Base-by-base conservation (phyloP, 2,329 filamentous ascomycete genomes). In the Penicillium digitatum region DNA sequence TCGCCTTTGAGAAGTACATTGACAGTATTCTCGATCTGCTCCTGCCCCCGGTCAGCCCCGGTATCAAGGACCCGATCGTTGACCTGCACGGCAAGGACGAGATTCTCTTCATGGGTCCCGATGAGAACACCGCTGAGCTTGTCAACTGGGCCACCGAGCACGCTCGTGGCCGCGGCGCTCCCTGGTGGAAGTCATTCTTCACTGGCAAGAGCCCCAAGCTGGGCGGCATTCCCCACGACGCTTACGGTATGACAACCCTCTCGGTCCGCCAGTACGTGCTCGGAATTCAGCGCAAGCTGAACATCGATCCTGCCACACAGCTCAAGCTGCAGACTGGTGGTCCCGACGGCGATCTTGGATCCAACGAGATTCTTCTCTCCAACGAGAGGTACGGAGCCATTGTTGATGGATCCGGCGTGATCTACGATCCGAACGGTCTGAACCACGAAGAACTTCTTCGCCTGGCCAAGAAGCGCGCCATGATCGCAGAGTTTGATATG, bases 181-280 rank as follows among this genome's bases (percentile, higher is more conserved):
- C 91, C 27, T 99, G 93, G 90, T 99, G 94, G 94, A 99, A 99
- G 81, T 99, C 94, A 0, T 99, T 99, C 84, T 99, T 99, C 82
- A 99, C 94, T 2, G 94, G 94, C 69, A 99, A 99, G 82, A 96
- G 90, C 65, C 94, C 91, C 50, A 94, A 89, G 75, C 83, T 99
- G 14, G 94, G 94, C 60, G 94, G 94, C 70, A 99, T 99, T 64
- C 94, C 94, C 35, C 94, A 99, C 75, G 94, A 99, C 72, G 78
- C 81, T 38, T 99, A 99, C 70, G 94, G 94, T 67, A 99, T 99
- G 94, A 99, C 94, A 0, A 97, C 94, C 0, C 78, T 97, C 54
- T 96, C 92, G 6, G 93, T 99, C 47, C 90, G 94, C 43, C 90
- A 99, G 76, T 99, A 95, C 66, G 89, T 99, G 62, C 85, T 91